A percentile compares a stretch with the other conserved stretches of the same genome.
Evolutionary conservation across 345 rosid species (phyloP).

Genomic region (Physaria fendleri): DNA sequence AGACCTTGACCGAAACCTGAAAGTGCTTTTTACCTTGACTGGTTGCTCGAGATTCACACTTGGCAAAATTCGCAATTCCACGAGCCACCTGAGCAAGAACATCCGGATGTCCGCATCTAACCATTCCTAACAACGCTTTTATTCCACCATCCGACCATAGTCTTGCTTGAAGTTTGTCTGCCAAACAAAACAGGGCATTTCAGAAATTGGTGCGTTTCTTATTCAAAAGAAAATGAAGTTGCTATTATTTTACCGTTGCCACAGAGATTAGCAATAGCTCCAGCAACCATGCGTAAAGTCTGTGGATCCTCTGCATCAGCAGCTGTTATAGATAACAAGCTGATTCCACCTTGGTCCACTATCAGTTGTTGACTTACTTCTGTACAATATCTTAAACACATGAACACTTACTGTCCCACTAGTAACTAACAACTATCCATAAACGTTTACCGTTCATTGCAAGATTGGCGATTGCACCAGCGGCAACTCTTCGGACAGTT

Average conservation of each 20-base stretch:
- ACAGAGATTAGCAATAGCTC: conserved; percentile 95
- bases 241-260: conserved; percentile 66
- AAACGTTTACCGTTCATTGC: conserved; percentile 84
- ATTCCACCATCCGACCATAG: conserved; percentile 94
- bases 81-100: conserved; percentile 99
- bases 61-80: conserved; percentile 96
- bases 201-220: not conserved
- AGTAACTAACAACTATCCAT: not conserved
- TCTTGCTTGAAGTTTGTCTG: conserved; percentile 84
- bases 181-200: not conserved
- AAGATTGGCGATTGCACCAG: conserved; percentile 98
- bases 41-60: conserved; percentile 90
- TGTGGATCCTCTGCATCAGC: conserved; percentile 92
- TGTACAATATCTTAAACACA: conserved; percentile 26
- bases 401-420: conserved; percentile 13
- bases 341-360: conserved; percentile 91
- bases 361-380: conserved; percentile 96
- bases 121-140: conserved; percentile 94
- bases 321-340: conserved; percentile 73
- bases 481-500: conserved; percentile 89
- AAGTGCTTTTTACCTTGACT: conserved; percentile 51
- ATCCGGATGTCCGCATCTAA: conserved; percentile 86
- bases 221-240: not conserved
- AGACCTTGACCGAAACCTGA: not conserved
- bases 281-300: conserved; percentile 96